These are phyloP conservation scores for Leccinellum albellum DNA, from an alignment of 768 basidiomycete species.

Conservation along the genomic window DNA sequence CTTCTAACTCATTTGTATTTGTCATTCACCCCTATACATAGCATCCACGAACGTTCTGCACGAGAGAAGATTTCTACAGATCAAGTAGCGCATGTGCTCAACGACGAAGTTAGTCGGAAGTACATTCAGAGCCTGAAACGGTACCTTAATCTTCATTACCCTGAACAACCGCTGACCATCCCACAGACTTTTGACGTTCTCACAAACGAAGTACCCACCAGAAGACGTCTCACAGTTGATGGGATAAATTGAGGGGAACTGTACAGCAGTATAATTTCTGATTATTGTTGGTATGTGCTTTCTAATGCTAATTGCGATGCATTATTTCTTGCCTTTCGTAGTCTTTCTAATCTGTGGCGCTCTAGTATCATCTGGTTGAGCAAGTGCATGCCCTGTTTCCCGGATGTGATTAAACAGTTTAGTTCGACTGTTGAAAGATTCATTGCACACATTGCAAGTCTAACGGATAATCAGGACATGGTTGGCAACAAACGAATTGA, in stretches of 20 bases:
- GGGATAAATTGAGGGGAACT: constrained; percentile 49
- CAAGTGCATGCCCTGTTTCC: constrained; percentile 66
- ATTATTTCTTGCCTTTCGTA: constrained; percentile 28
- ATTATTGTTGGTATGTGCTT: constrained; percentile 6
- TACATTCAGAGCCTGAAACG: constrained; percentile 97
- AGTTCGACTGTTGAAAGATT: constrained; percentile 61
- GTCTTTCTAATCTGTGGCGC: constrained; percentile 33
- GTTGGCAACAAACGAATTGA: background rate
- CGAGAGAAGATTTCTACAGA: constrained; percentile 97
- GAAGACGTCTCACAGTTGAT: constrained; percentile 88
- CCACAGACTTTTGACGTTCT: constrained; percentile 83
- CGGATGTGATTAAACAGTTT: constrained; percentile 73
- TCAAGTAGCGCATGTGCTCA: constrained; percentile 96
- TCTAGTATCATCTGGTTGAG: constrained; percentile 30
- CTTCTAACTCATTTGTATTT: background rate
- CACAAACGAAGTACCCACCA: constrained; percentile 94
- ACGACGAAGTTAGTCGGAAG: constrained; percentile 98
- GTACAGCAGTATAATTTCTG: background rate
- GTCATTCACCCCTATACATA: constrained; percentile 23
- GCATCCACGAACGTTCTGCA: constrained; percentile 97
- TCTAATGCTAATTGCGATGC: constrained; percentile 4
- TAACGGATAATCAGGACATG: constrained; percentile 18
- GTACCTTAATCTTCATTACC: constrained; percentile 38
- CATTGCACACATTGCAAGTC: constrained; percentile 68
- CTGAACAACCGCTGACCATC: constrained; percentile 4